Percentiles rank a stretch among this genome's conserved stretches.
These are phyloP conservation scores for Diaporthe humulicola DNA, from an alignment of 2,329 filamentous ascomycete genomes.

Conservation along the genomic window DNA sequence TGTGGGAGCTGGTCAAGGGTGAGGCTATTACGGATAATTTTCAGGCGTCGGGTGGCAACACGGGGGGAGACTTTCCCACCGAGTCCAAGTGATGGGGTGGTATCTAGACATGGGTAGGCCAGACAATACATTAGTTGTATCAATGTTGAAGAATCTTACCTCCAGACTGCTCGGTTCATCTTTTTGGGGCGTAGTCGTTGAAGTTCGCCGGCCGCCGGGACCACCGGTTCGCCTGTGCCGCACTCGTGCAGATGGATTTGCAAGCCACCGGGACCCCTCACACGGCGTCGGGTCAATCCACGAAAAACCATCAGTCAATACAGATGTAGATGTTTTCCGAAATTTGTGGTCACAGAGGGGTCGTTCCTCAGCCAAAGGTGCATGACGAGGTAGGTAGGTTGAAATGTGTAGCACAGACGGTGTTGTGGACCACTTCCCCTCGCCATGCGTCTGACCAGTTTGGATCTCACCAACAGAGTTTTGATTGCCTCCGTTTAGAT, in stretches of 20 bases:
- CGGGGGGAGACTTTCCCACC: too few relatives aligned
- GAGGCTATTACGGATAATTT: conserved; percentile 49
- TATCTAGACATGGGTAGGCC: not conserved
- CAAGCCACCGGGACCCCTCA: not conserved
- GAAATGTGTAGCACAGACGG: too few relatives aligned
- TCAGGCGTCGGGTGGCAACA: not conserved
- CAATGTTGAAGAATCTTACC: not conserved
- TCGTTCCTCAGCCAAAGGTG: too few relatives aligned
- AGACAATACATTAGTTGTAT: not conserved
- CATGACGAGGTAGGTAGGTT: too few relatives aligned
- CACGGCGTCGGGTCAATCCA: not conserved
- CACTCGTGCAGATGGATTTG: not conserved
- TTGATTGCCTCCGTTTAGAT: too few relatives aligned
- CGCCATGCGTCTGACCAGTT: too few relatives aligned
- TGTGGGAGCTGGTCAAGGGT: conserved; percentile 78
- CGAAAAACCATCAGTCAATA: not conserved
- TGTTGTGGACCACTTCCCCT: too few relatives aligned
- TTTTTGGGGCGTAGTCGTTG: not conserved
- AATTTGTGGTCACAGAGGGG: not conserved
- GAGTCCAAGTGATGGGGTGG: not conserved
- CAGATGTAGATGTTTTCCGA: too few relatives aligned
- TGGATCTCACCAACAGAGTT: too few relatives aligned
- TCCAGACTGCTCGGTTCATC: not conserved
- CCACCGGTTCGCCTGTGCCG: not conserved
- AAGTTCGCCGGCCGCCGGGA: not conserved